Conservation (phyloP, 225 moss, liverwort and hornwort genomes). For the Pseudisothecium myosuroides region DNA sequence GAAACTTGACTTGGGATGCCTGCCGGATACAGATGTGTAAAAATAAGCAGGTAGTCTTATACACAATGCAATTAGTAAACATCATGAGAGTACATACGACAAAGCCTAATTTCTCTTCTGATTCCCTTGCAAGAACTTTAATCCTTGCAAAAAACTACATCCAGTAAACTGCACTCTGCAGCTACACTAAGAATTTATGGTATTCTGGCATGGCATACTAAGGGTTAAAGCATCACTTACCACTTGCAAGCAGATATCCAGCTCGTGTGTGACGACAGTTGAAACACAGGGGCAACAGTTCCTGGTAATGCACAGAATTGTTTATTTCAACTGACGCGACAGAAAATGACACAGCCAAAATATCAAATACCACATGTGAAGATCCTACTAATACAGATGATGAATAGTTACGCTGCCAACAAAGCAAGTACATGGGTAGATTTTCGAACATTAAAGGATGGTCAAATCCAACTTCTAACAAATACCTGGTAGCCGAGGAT, state of each 20-base stretch:
- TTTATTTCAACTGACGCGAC: not conserved
- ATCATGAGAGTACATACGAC: not conserved
- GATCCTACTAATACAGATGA: not conserved
- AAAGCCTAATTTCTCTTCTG: not conserved
- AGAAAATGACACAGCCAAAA: not conserved
- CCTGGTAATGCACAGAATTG: slow-evolving; percentile 8
- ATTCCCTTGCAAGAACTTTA: not conserved
- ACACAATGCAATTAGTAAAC: not conserved
- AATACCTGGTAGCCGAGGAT: slow-evolving; percentile 80
- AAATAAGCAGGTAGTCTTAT: not conserved
- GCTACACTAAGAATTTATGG: too few relatives aligned
- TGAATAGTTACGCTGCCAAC: not conserved
- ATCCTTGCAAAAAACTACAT: not conserved
- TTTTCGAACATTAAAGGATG: not conserved
- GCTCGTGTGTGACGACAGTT: slow-evolving; percentile 60
- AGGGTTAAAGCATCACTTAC: slow-evolving; percentile 9
- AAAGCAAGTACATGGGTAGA: not conserved
- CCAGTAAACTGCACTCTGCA: not conserved
- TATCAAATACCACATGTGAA: not conserved
- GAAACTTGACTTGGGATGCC: slow-evolving; percentile 3
- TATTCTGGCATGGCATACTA: not conserved
- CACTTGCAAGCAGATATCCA: slow-evolving; percentile 96
- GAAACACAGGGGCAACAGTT: slow-evolving; percentile 47
- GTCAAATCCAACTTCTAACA: not conserved
- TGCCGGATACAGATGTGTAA: not conserved